These are phyloP conservation scores for Chaetomium fimeti DNA, from an alignment of 495 filamentous ascomycete species.

Conservation along the genomic window DNA sequence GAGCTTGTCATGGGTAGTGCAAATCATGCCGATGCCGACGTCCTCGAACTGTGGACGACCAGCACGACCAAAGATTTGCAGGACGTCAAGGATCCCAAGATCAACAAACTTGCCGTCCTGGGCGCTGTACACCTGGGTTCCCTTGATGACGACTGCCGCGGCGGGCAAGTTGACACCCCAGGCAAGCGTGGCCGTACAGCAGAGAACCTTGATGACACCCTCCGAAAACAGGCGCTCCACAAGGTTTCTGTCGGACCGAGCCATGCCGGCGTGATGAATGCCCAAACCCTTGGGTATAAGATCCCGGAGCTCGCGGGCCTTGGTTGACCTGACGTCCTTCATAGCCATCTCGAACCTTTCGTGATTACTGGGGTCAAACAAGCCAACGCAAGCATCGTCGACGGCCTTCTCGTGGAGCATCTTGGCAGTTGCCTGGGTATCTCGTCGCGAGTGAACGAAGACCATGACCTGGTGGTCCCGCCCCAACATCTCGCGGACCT, in stretches of 20 bases:
- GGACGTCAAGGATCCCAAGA: constrained; percentile 91
- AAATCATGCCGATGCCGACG: constrained; percentile 93
- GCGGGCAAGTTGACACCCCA: constrained; percentile 99
- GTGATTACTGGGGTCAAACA: constrained; percentile 77
- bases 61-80: constrained; percentile 98
- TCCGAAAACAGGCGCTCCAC: constrained; percentile 87
- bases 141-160: constrained; percentile 96
- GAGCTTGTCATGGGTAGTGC: constrained; percentile 88
- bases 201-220: constrained; percentile 89
- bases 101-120: constrained; percentile 96
- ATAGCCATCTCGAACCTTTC: constrained; percentile 69
- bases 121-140: constrained; percentile 93
- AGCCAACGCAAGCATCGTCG: constrained; percentile 69
- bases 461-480: constrained; percentile 95
- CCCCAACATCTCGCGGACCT: constrained; percentile 90
- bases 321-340: constrained; percentile 77
- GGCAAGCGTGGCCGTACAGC: constrained; percentile 95
- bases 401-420: constrained; percentile 81
- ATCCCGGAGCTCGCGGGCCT: constrained; percentile 81
- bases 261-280: constrained; percentile 95
- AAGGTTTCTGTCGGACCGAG: constrained; percentile 85
- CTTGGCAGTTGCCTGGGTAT: constrained; percentile 84
- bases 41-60: constrained; percentile 97
- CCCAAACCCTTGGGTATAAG: constrained; percentile 86
- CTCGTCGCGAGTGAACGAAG: constrained; percentile 94